Evolutionary conservation across 164 flowering plant species (phyloP).

Genomic region (Euptelea pleiosperma): DNA sequence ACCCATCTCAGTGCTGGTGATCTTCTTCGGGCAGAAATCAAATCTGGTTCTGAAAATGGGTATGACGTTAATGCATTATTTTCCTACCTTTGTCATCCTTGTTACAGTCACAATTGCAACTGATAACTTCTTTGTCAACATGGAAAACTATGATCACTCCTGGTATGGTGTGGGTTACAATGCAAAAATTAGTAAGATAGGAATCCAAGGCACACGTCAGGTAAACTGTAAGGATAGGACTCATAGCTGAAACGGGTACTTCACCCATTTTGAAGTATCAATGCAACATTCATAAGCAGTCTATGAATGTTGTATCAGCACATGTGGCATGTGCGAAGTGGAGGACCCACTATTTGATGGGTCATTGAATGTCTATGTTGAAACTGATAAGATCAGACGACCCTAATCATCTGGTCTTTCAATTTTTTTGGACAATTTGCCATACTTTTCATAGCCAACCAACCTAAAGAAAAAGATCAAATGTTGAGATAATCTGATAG

Average conservation of each 20-base stretch:
- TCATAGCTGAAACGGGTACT: background rate
- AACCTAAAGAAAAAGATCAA: too few species aligned
- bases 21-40: conserved; percentile 88
- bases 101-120: background rate
- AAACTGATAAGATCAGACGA: background rate
- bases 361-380: background rate
- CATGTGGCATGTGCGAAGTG: too few species aligned
- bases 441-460: too few species aligned
- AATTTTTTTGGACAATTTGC: too few species aligned
- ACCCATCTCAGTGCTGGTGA: conserved; percentile 99
- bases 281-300: too few species aligned
- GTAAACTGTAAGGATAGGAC: too few species aligned
- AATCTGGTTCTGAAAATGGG: conserved; percentile 97
- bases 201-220: too few species aligned
- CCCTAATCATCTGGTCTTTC: too few species aligned
- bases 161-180: too few species aligned
- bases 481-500: too few species aligned
- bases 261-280: background rate
- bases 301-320: too few species aligned
- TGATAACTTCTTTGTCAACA: background rate
- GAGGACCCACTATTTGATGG: background rate
- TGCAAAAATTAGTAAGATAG: too few species aligned
- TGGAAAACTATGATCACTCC: background rate
- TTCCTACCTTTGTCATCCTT: background rate
- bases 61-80: conserved; percentile 22